Conservation (phyloP, 352 stramenopile species). For the Sclerospora graminicola region DNA sequence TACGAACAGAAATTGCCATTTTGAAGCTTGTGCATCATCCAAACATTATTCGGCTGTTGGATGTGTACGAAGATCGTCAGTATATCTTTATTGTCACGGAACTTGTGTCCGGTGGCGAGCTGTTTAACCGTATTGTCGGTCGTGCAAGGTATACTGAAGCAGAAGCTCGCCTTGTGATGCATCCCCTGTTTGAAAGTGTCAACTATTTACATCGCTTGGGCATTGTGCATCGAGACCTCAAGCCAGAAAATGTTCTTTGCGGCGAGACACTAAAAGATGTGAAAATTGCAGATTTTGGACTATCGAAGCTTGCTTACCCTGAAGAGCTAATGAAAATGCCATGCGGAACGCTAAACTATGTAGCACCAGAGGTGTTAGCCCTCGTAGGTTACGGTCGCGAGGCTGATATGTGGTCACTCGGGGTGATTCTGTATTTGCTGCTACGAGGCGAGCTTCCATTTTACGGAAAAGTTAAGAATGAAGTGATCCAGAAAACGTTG, state of each 20-base stretch:
- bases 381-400: slow-evolving; percentile 83
- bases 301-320: slow-evolving; percentile 88
- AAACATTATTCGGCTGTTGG: slow-evolving; percentile 79
- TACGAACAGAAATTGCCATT: slow-evolving; percentile 91
- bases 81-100: slow-evolving; percentile 98
- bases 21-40: slow-evolving; percentile 88
- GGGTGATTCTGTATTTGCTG: slow-evolving; percentile 90
- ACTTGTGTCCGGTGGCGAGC: slow-evolving; percentile 90
- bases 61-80: slow-evolving; percentile 89
- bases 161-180: slow-evolving; percentile 82
- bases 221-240: slow-evolving; percentile 86
- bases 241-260: slow-evolving; percentile 85
- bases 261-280: slow-evolving; percentile 79
- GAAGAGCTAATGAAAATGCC: slow-evolving; percentile 91
- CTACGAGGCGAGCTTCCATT: slow-evolving; percentile 86
- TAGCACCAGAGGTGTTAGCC: slow-evolving; percentile 88
- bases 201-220: slow-evolving; percentile 87
- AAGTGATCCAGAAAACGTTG: slow-evolving; percentile 90
- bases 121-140: slow-evolving; percentile 95
- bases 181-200: slow-evolving; percentile 82
- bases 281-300: slow-evolving; percentile 89
- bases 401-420: slow-evolving; percentile 89
- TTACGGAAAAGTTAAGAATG: slow-evolving; percentile 84
- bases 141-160: slow-evolving; percentile 80
- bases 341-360: slow-evolving; percentile 89